Conservation (phyloP, 2,329 filamentous ascomycete species). For the Nemania bipapillata region DNA sequence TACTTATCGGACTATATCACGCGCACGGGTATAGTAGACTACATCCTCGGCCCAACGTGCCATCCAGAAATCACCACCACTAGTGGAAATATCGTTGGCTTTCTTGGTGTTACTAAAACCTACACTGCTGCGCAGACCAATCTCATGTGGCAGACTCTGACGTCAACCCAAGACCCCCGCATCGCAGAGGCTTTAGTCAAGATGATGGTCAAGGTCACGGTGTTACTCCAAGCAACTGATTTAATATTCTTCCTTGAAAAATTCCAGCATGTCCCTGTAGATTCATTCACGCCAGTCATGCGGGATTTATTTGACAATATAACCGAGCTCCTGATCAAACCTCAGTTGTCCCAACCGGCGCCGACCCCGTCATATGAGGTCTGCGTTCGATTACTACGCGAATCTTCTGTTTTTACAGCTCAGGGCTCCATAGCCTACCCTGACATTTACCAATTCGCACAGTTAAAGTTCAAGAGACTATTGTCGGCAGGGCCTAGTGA, state of each 20-base stretch:
- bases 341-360: slow-evolving; percentile 31
- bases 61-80: slow-evolving; percentile 89
- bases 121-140: slow-evolving; percentile 80
- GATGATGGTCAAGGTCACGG: slow-evolving; percentile 66
- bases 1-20: slow-evolving; percentile 77
- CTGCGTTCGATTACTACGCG: slow-evolving; percentile 74
- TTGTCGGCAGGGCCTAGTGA: slow-evolving; percentile 64
- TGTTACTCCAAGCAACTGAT: slow-evolving; percentile 60
- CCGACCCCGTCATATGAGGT: slow-evolving; percentile 59
- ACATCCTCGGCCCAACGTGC: slow-evolving; percentile 88
- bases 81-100: slow-evolving; percentile 85
- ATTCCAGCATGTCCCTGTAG: slow-evolving; percentile 71
- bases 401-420: slow-evolving; percentile 69
- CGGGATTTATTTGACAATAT: slow-evolving; percentile 70
- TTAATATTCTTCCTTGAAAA: slow-evolving; percentile 77
- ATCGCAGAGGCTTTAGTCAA: slow-evolving; percentile 82
- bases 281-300: slow-evolving; percentile 70
- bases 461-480: slow-evolving; percentile 69
- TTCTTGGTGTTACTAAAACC: slow-evolving; percentile 80
- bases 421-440: slow-evolving; percentile 67
- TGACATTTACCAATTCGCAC: slow-evolving; percentile 72
- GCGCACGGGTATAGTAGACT: slow-evolving; percentile 78
- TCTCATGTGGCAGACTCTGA: slow-evolving; percentile 84
- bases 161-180: slow-evolving; percentile 82
- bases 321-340: slow-evolving; percentile 62